phyloP scores from a whole-genome alignment of 331 rosid genomes.

The Rosa hybrid region DNA sequence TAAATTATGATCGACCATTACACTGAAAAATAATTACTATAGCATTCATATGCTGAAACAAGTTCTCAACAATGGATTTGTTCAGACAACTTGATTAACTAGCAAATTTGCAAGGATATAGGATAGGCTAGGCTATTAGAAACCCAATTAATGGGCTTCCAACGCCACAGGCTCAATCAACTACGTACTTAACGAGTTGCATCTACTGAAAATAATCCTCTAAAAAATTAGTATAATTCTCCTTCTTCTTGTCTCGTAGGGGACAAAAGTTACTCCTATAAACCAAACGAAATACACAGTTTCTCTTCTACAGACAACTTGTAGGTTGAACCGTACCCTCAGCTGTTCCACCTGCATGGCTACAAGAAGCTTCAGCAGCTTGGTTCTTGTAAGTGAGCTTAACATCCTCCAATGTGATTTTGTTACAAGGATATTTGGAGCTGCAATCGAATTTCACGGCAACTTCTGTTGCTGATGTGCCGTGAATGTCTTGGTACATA shows the following conservation, averaged over 20 bases:
- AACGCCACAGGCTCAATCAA: not conserved
- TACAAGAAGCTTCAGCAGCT: slow-evolving; percentile 38
- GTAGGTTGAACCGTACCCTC: slow-evolving; percentile 40
- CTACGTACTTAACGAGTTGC: not conserved
- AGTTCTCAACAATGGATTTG: not conserved
- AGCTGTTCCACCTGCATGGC: slow-evolving; percentile 33
- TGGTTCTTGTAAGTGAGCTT: slow-evolving; percentile 40
- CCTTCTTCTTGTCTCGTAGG: not conserved
- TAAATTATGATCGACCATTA: too few species aligned
- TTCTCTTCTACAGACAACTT: slow-evolving; percentile 19
- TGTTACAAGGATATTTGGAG: slow-evolving; percentile 34
- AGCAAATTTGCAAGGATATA: not conserved
- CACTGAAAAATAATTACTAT: too few species aligned
- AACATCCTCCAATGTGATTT: slow-evolving; percentile 49
- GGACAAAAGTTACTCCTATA: not conserved
- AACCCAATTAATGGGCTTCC: not conserved
- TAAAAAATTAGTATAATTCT: not conserved
- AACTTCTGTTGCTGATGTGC: slow-evolving; percentile 47
- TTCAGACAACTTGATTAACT: not conserved
- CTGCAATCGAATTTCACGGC: slow-evolving; percentile 56
- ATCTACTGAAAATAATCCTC: not conserved
- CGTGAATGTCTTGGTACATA: slow-evolving; percentile 43
- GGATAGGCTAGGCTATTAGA: not conserved
- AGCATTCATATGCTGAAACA: too few species aligned
- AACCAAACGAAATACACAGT: too few species aligned